phyloP scores from a whole-genome alignment of 2,329 filamentous ascomycete genomes.

The Fusarium globosum region DNA sequence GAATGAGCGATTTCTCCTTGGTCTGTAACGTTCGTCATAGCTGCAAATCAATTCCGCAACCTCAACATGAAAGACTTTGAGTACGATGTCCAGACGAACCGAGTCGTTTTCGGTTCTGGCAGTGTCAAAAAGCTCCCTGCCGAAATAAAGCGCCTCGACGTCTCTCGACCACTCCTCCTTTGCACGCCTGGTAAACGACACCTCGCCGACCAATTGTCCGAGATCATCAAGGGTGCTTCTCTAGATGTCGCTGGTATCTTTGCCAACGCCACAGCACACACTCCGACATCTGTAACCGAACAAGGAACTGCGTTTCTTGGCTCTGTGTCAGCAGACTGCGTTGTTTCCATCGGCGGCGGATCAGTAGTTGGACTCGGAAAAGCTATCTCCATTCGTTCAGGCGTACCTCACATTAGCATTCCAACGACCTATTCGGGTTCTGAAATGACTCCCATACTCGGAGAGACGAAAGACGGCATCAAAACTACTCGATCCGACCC shows the following conservation, averaged over 20 bases:
- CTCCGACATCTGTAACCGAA: neutral
- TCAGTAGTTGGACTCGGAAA: neutral
- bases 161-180: neutral
- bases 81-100: rapidly evolving
- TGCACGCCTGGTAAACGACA: neutral
- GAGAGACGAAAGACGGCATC: neutral
- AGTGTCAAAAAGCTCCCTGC: neutral
- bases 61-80: neutral
- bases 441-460: neutral
- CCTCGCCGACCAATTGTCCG: neutral
- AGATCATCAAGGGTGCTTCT: neutral
- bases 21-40: too few relatives aligned
- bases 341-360: neutral
- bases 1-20: too few relatives aligned
- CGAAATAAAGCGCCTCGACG: neutral
- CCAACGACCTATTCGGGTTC: neutral
- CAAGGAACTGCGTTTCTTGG: neutral
- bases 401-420: neutral
- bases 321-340: neutral
- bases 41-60: too few relatives aligned
- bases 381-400: neutral
- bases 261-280: neutral
- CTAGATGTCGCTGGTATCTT: neutral
- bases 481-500: neutral
- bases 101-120: neutral